Percentiles rank a stretch among this genome's conserved stretches.
Evolutionary conservation across 2,329 filamentous ascomycete species (phyloP).

Genomic region (Claviceps sp.): DNA sequence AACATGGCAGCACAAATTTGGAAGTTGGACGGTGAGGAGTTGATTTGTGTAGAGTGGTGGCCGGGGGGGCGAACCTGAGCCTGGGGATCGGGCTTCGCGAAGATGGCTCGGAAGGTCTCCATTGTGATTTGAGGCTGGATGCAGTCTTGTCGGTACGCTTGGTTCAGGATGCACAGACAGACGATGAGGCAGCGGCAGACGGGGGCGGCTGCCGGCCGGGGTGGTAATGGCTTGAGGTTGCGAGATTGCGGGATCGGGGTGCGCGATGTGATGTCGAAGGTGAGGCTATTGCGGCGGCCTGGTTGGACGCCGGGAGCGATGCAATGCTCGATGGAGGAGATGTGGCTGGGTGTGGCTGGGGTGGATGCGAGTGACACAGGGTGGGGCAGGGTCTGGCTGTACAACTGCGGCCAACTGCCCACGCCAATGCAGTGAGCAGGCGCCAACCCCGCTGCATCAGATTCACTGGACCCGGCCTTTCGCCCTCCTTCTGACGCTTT

Average conservation of each 20-base stretch:
- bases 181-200: not conserved
- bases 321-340: not conserved
- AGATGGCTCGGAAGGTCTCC: conserved; percentile 77
- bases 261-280: not conserved
- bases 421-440: not conserved
- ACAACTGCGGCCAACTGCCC: no score
- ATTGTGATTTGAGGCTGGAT: conserved; percentile 33
- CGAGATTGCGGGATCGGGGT: not conserved
- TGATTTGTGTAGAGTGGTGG: not conserved
- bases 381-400: not conserved
- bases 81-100: conserved; percentile 86
- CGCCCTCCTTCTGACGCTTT: conserved; percentile 7
- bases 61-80: conserved; percentile 52
- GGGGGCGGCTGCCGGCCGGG: not conserved
- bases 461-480: not conserved
- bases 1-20: not conserved
- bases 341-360: no score
- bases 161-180: not conserved
- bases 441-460: not conserved
- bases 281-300: not conserved
- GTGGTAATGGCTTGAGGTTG: not conserved
- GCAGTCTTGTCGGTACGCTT: not conserved
- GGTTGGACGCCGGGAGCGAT: not conserved
- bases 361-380: not conserved
- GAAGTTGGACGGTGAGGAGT: not conserved